Conservation (phyloP, 331 rosid species). For the Arachis monticola region DNA sequence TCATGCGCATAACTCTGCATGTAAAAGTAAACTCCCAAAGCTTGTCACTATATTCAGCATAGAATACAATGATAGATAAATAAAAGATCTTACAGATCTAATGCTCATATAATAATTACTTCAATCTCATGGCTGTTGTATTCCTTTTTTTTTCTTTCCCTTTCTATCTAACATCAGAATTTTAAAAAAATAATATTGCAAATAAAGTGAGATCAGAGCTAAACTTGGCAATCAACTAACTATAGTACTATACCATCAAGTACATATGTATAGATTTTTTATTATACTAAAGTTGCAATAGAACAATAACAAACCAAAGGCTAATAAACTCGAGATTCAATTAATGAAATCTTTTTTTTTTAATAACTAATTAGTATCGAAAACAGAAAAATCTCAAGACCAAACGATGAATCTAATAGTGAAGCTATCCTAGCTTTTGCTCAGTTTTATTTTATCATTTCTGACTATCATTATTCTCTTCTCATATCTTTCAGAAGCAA, state of each 20-base stretch:
- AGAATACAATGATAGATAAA: conserved; percentile 21
- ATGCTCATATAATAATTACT: neutral
- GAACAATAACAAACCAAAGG: neutral
- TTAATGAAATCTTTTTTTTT: neutral
- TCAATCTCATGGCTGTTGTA: neutral
- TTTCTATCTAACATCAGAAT: neutral
- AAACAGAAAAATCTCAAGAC: neutral
- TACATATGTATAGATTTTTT: neutral
- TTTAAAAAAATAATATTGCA: neutral
- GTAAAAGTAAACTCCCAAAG: conserved; percentile 21
- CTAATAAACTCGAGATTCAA: neutral
- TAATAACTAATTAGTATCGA: neutral
- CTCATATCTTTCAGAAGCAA: neutral
- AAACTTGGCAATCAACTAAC: neutral
- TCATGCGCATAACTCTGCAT: conserved; percentile 35
- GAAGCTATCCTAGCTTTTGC: neutral
- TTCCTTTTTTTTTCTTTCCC: neutral
- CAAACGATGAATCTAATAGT: neutral
- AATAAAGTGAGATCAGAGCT: neutral
- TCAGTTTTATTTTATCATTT: neutral
- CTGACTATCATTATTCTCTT: neutral
- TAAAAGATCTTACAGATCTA: neutral
- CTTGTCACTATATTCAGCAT: conserved; percentile 1
- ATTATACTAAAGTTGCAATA: neutral
- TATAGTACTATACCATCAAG: neutral